Conservation (phyloP, 2,329 filamentous ascomycete genomes). For the Penicillium sp. region DNA sequence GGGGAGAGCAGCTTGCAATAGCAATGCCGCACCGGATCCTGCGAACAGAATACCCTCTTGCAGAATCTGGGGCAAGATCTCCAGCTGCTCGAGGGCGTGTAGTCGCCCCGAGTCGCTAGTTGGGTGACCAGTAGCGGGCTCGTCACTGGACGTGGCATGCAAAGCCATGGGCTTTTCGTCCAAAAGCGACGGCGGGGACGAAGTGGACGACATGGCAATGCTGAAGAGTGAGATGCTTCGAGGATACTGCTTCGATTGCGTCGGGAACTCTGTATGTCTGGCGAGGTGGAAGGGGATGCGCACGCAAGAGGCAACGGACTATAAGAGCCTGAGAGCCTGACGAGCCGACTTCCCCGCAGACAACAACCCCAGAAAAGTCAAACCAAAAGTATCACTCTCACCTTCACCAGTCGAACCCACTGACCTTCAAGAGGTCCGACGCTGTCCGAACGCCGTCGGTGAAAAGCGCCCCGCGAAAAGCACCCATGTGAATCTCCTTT, state of each 20-base stretch:
- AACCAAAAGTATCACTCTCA: too few species aligned
- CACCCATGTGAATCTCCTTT: conserved; percentile 23
- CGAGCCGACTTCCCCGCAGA: too few species aligned
- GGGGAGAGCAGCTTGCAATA: conserved; percentile 37
- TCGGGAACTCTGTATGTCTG: conserved; percentile 1
- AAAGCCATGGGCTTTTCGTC: conserved; percentile 16
- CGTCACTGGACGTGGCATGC: not conserved
- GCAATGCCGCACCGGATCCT: conserved; percentile 34
- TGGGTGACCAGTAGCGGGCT: conserved; percentile 3
- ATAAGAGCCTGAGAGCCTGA: too few species aligned
- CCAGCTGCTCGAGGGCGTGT: conserved; percentile 32
- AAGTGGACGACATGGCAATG: conserved; percentile 16
- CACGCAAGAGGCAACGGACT: too few species aligned
- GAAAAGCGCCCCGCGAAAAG: too few species aligned
- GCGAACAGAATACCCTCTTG: conserved; percentile 38
- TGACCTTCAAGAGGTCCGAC: too few species aligned
- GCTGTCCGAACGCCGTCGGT: too few species aligned
- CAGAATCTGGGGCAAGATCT: conserved; percentile 37
- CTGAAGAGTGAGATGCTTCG: not conserved
- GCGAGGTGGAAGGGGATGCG: not conserved
- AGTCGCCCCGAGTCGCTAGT: conserved; percentile 22
- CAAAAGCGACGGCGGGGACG: conserved; percentile 19
- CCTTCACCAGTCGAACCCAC: too few species aligned
- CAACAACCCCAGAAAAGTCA: too few species aligned
- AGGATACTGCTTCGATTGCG: not conserved